Evolutionary conservation across 108 stramenopile species (phyloP), one percentile per base, ranked within the genome.

Genomic region (Skeletonema marinoi): DNA sequence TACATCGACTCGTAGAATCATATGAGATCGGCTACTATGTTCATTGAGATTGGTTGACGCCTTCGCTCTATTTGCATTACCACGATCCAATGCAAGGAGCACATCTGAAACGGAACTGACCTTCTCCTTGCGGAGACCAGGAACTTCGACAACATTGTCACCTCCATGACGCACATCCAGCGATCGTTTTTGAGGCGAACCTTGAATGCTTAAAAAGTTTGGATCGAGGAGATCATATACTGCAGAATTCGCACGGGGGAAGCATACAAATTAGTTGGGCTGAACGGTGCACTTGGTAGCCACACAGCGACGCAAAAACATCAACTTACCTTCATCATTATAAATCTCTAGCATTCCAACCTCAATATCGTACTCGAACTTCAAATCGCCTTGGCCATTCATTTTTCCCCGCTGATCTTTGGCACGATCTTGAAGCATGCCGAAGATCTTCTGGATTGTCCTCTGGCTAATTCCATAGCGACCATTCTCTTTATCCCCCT

Each of bases 11-110:
- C 84, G 90, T 30, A 99, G 84, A 56, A 99, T 92, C 92, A 98
- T 96, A 83, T 99, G 99, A 17, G 94, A 94, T 39, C 98, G 88
- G 81, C 90, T 92, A 71, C 90, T 92, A 73, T 95, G 95, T 66
- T 97, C 96, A 83, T 99, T 99, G 78, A 99, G 92, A 75, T 97
- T 93, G n/a, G 99, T 99, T 48, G 93, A 85, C 25, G 97, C 97
- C 17, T 88, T 92, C 12, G 97, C 89, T 42, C 99, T 92, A 75
- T 97, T 97, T n/a, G 70, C 66, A 71, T 98, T 96, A 32, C 96
- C 96, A 36, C 90, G 86, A 67, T 88, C 90, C 69, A 98, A 77
- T 33, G 93, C 78, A 48, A 77, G 71, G 67, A 98, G 82, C 46
- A 98, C 96, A 65, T 97, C 95, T 19, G 91, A 84, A 67, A 94